A percentile compares a stretch with the other conserved stretches of the same genome.
These are phyloP conservation scores for Fraxinus excelsior DNA, from an alignment of 257 asterid species.

Conservation along the genomic window DNA sequence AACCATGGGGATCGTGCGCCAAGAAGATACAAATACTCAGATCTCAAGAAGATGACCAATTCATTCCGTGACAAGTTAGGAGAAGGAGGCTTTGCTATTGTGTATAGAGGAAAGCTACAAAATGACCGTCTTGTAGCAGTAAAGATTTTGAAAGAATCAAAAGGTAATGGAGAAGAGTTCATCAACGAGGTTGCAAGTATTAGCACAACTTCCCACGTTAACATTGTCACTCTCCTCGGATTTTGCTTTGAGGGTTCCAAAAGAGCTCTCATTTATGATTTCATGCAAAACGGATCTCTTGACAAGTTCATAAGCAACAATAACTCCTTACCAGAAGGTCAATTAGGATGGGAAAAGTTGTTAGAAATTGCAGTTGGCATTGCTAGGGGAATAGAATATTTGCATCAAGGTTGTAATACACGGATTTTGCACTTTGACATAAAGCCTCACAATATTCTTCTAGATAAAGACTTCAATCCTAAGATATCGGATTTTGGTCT, in stretches of 20 bases:
- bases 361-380: slow-evolving; percentile 30
- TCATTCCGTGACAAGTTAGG: slow-evolving; percentile 31
- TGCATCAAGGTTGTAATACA: slow-evolving; percentile 35
- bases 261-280: slow-evolving; percentile 38
- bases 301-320: slow-evolving; percentile 20
- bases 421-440: slow-evolving; percentile 41
- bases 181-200: slow-evolving; percentile 34
- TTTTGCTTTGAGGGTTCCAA: slow-evolving; percentile 29
- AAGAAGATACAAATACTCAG: background rate
- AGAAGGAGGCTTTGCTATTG: slow-evolving; percentile 27
- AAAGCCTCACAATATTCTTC: slow-evolving; percentile 40
- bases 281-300: slow-evolving; percentile 43
- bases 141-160: slow-evolving; percentile 27
- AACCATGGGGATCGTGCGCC: background rate
- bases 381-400: slow-evolving; percentile 39
- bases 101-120: slow-evolving; percentile 28
- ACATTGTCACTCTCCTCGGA: slow-evolving; percentile 32
- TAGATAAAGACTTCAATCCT: slow-evolving; percentile 33
- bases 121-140: slow-evolving; percentile 28
- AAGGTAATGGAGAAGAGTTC: slow-evolving; percentile 35
- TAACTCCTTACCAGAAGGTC: background rate
- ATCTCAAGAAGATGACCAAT: slow-evolving; percentile 20
- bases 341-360: slow-evolving; percentile 25
- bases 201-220: slow-evolving; percentile 33
- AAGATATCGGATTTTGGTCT: slow-evolving; percentile 43